phyloP scores from a whole-genome alignment of 2,329 filamentous ascomycete species.

The Ophiocordyceps polyrhachis-furcata region DNA sequence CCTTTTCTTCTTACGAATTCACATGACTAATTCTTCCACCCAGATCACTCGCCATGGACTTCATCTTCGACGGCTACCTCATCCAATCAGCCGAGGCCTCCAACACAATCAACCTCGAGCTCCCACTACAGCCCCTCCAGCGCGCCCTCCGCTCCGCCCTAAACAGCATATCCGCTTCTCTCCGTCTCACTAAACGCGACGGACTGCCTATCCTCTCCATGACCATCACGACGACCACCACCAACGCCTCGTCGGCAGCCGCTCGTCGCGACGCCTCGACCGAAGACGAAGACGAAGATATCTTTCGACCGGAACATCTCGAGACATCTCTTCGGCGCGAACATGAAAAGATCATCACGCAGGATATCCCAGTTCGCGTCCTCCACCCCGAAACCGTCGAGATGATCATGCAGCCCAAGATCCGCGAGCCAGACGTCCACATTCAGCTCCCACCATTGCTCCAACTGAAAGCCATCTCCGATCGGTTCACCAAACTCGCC shows the following conservation, averaged over 20 bases:
- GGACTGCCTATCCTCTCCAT: constrained; percentile 71
- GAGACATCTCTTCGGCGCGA: constrained; percentile 44
- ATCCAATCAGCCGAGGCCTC: constrained; percentile 66
- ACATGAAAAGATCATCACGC: constrained; percentile 80
- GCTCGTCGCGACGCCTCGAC: constrained; percentile 13
- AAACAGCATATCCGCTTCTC: constrained; percentile 60
- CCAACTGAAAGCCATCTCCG: constrained; percentile 84
- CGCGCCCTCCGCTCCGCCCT: constrained; percentile 81
- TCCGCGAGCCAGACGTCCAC: constrained; percentile 82
- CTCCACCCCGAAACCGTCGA: constrained; percentile 71
- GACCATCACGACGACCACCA: constrained; percentile 65
- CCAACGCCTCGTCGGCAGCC: constrained; percentile 17
- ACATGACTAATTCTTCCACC: neutral
- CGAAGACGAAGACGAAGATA: constrained; percentile 19
- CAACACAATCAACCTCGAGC: constrained; percentile 92
- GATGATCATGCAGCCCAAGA: constrained; percentile 79
- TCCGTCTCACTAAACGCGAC: constrained; percentile 87
- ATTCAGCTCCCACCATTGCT: constrained; percentile 75
- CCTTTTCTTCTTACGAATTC: neutral
- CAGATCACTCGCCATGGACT: constrained; percentile 48
- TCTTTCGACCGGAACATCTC: constrained; percentile 29
- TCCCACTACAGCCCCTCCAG: constrained; percentile 73
- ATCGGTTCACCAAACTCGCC: constrained; percentile 83
- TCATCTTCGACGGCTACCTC: constrained; percentile 72
- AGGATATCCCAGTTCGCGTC: constrained; percentile 90